A percentile compares a stretch with the other conserved stretches of the same genome.
phyloP scores from a whole-genome alignment of 2,329 filamentous ascomycete species.

The Incumbomyces delicatus region DNA sequence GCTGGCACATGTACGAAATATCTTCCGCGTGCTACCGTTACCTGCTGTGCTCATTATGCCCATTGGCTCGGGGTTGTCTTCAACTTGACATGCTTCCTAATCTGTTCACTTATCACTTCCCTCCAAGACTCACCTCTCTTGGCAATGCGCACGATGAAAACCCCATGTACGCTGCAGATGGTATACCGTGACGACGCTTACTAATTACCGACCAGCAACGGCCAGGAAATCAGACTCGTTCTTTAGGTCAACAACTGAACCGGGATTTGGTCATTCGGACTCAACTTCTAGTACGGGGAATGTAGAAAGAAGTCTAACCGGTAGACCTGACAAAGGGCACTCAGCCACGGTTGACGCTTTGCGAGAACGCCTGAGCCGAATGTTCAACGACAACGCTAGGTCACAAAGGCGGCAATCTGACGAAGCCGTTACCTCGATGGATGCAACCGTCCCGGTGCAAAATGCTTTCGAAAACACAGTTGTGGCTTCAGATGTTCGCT shows the following conservation, averaged over 20 bases:
- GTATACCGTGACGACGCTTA: not conserved
- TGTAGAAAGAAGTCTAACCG: not conserved
- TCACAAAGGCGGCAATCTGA: not conserved
- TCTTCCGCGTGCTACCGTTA: no score
- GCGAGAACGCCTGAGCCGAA: conserved; percentile 1
- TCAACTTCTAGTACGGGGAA: not conserved
- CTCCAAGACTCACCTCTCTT: not conserved
- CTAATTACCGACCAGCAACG: not conserved
- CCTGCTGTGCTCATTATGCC: no score
- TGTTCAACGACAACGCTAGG: not conserved
- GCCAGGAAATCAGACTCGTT: not conserved
- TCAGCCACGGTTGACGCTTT: not conserved
- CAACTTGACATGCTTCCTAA: not conserved
- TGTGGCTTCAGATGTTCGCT: not conserved
- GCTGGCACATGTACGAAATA: no score
- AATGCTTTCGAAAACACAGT: not conserved
- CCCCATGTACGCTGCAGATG: not conserved
- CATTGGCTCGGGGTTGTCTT: not conserved
- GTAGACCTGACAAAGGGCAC: no score
- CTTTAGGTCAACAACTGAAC: not conserved
- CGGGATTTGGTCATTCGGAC: not conserved
- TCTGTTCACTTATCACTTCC: no score
- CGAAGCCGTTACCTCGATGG: not conserved
- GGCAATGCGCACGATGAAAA: not conserved
- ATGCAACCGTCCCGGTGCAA: not conserved